phyloP scores from a whole-genome alignment of 331 rosid species.

The Cydonia oblonga region DNA sequence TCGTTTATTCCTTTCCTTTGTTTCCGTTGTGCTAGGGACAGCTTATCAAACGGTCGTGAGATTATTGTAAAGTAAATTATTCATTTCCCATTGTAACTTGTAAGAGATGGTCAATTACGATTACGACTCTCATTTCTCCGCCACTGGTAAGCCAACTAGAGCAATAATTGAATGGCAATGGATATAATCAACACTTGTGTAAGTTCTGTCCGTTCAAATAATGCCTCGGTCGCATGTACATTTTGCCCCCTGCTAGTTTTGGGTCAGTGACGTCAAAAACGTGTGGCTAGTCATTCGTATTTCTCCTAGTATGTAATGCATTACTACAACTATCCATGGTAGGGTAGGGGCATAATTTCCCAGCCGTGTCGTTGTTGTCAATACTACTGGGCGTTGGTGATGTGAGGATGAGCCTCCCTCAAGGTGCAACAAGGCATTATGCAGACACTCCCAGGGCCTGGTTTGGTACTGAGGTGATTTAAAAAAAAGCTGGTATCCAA shows the following conservation, averaged over 20 bases:
- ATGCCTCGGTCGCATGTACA: not conserved
- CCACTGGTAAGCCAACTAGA: not conserved
- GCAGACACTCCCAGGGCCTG: slow-evolving; percentile 18
- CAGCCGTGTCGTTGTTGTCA: not conserved
- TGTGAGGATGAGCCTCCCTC: slow-evolving; percentile 2
- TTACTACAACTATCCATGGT: not conserved
- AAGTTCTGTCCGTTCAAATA: not conserved
- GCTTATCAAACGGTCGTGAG: not conserved
- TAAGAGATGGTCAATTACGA: not conserved
- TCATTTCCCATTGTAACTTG: not conserved
- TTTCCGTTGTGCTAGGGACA: not conserved
- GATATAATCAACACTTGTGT: not conserved
- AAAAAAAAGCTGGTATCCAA: no score
- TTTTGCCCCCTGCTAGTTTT: not conserved
- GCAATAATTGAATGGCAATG: not conserved
- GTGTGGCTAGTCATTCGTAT: not conserved
- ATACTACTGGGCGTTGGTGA: not conserved
- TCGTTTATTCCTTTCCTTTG: not conserved
- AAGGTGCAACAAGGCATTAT: slow-evolving; percentile 4
- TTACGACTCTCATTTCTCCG: not conserved
- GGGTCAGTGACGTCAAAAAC: not conserved
- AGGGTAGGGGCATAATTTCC: not conserved
- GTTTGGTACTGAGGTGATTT: no score
- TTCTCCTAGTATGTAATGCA: not conserved
- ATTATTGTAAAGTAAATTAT: not conserved